A percentile compares a stretch with the other conserved stretches of the same genome.
These are phyloP conservation scores for Iberis pinnata DNA, from an alignment of 345 rosid species.

Conservation along the genomic window DNA sequence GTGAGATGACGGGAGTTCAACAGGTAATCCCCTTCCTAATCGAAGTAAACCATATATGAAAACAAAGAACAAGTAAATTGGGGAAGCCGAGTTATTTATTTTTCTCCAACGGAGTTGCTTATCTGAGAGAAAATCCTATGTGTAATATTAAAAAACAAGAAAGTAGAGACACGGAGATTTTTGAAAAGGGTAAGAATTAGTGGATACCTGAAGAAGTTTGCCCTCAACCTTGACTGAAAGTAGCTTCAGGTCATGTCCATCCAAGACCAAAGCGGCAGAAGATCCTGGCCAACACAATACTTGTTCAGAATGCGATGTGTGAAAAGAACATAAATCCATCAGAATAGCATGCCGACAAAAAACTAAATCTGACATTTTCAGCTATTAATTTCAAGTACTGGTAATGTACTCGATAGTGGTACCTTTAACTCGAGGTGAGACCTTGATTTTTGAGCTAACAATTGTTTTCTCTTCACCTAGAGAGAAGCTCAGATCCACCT, in stretches of 20 bases:
- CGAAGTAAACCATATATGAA: neutral
- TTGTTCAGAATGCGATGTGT: slow-evolving; percentile 9
- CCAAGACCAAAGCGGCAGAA: slow-evolving; percentile 65
- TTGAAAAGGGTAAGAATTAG: neutral
- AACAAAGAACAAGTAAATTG: neutral
- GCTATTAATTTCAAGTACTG: neutral
- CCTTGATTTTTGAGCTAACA: slow-evolving; percentile 74
- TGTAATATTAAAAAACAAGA: neutral
- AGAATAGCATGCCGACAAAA: neutral
- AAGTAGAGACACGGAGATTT: neutral
- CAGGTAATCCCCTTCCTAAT: slow-evolving; percentile 58
- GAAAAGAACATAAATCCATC: neutral
- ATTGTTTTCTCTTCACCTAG: slow-evolving; percentile 92
- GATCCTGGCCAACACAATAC: slow-evolving; percentile 44
- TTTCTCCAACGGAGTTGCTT: slow-evolving; percentile 1
- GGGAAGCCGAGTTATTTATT: neutral
- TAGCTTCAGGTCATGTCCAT: slow-evolving; percentile 74
- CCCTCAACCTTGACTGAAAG: slow-evolving; percentile 63
- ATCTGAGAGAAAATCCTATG: neutral
- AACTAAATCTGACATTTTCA: neutral
- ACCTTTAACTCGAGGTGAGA: slow-evolving; percentile 80
- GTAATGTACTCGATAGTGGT: slow-evolving; percentile 1
- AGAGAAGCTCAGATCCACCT: slow-evolving; percentile 79
- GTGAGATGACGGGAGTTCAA: slow-evolving; percentile 65
- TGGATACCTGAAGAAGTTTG: slow-evolving; percentile 59